Evolutionary conservation across 2,329 filamentous ascomycete species (phyloP).

Genomic region (Microcera coccophila): DNA sequence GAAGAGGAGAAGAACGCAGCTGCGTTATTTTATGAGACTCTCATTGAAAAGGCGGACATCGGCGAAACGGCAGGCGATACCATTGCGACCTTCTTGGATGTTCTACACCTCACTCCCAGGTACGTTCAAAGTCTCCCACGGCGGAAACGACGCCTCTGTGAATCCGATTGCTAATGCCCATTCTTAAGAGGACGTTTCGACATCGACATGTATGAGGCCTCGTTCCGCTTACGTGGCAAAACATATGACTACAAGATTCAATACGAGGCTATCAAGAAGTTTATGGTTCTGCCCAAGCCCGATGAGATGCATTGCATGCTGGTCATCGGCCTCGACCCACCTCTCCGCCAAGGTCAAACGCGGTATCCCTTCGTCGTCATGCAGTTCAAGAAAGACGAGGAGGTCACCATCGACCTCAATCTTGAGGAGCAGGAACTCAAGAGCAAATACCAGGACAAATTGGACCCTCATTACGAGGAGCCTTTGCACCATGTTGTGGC

Average conservation of each 20-base stretch:
- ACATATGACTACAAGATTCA: conserved; percentile 99
- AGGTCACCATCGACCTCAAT: conserved; percentile 93
- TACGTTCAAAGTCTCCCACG: conserved; percentile 33
- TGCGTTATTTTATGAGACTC: conserved; percentile 94
- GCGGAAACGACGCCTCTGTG: neutral
- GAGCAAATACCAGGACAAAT: conserved; percentile 80
- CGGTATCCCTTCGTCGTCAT: conserved; percentile 98
- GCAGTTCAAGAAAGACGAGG: conserved; percentile 97
- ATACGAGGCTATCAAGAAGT: conserved; percentile 97
- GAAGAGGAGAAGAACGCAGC: conserved; percentile 80
- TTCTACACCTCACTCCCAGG: conserved; percentile 94
- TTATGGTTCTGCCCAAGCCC: conserved; percentile 97
- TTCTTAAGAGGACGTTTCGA: conserved; percentile 86
- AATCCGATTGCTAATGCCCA: neutral
- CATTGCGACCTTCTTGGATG: conserved; percentile 93
- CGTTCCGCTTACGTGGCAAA: conserved; percentile 94
- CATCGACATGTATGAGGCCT: conserved; percentile 98
- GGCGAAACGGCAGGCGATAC: conserved; percentile 98
- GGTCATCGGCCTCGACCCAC: conserved; percentile 89
- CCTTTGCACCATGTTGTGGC: conserved; percentile 91
- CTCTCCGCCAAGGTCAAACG: conserved; percentile 93
- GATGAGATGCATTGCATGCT: conserved; percentile 96
- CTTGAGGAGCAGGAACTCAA: conserved; percentile 87
- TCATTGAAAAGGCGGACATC: conserved; percentile 98
- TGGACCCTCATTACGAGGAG: conserved; percentile 86